Conservation (phyloP, 176 grass and related monocot species). For the Cocos nucifera region DNA sequence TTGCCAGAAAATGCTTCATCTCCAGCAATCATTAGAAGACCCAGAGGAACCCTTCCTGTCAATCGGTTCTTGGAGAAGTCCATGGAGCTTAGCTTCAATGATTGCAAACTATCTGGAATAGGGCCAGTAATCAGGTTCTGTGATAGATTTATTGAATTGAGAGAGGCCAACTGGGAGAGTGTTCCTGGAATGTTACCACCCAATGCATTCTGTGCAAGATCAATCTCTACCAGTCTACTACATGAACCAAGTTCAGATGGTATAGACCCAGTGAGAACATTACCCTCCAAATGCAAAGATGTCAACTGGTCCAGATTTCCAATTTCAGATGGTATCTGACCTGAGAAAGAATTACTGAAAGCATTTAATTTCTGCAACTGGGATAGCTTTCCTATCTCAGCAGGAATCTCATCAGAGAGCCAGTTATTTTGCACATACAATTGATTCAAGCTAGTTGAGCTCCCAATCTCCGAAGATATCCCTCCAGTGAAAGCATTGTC, state of each 20-base stretch:
- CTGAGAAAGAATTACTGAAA: constrained; percentile 58
- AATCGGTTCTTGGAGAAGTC: constrained; percentile 73
- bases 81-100: constrained; percentile 60
- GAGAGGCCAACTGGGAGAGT: constrained; percentile 34
- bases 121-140: constrained; percentile 39
- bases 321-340: constrained; percentile 45
- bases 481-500: constrained; percentile 58
- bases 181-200: constrained; percentile 40
- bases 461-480: constrained; percentile 39
- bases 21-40: constrained; percentile 42
- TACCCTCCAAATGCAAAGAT: constrained; percentile 48
- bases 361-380: constrained; percentile 56
- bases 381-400: constrained; percentile 37
- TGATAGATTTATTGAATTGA: constrained; percentile 69
- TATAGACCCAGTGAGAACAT: constrained; percentile 33
- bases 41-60: constrained; percentile 45
- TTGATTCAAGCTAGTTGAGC: constrained; percentile 44
- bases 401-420: constrained; percentile 32
- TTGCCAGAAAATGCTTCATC: constrained; percentile 42
- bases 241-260: constrained; percentile 44
- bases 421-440: constrained; percentile 54
- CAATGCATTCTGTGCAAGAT: constrained; percentile 55
- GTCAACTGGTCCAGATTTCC: constrained; percentile 42
- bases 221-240: constrained; percentile 41
- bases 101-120: constrained; percentile 48